These are phyloP conservation scores for Globisporangium alternatum DNA, from an alignment of 352 stramenopile genomes.

Conservation along the genomic window DNA sequence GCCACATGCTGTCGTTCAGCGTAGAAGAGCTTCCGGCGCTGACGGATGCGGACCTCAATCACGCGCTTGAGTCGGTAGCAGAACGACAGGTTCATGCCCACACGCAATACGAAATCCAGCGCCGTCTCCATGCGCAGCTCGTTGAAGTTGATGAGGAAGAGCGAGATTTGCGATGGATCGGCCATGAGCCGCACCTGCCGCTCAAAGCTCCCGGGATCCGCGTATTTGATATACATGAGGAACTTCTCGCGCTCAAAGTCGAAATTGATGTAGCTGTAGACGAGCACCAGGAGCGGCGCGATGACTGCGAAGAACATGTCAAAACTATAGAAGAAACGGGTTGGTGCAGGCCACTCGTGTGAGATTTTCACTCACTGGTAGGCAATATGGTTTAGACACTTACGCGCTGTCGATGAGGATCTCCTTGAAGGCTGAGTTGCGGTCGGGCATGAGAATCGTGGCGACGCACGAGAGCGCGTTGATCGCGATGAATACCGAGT, in stretches of 20 bases:
- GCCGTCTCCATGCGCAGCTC: constrained; percentile 24
- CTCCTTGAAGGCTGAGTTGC: constrained; percentile 26
- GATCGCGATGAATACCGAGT: constrained; percentile 23
- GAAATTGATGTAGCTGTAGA: constrained; percentile 33
- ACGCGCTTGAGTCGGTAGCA: constrained; percentile 31
- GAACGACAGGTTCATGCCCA: constrained; percentile 36
- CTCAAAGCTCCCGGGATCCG: constrained; percentile 29
- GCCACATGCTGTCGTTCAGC: background rate
- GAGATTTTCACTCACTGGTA: background rate
- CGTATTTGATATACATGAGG: constrained; percentile 17
- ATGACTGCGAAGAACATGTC: constrained; percentile 34
- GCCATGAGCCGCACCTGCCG: constrained; percentile 27
- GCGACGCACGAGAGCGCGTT: constrained; percentile 27
- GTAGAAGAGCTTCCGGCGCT: constrained; percentile 13
- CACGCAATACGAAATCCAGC: constrained; percentile 24
- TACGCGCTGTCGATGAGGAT: constrained; percentile 38
- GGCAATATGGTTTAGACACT: background rate
- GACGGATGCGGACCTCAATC: constrained; percentile 22
- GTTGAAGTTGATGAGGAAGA: constrained; percentile 31
- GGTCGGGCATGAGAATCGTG: constrained; percentile 20
- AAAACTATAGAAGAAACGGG: constrained; percentile 20
- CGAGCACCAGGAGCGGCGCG: constrained; percentile 27
- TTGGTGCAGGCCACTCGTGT: background rate
- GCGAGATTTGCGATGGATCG: constrained; percentile 28
- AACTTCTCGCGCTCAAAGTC: constrained; percentile 30